These are phyloP conservation scores for Pyrus betulifolia DNA, from an alignment of 306 rosid species.

Conservation along the genomic window DNA sequence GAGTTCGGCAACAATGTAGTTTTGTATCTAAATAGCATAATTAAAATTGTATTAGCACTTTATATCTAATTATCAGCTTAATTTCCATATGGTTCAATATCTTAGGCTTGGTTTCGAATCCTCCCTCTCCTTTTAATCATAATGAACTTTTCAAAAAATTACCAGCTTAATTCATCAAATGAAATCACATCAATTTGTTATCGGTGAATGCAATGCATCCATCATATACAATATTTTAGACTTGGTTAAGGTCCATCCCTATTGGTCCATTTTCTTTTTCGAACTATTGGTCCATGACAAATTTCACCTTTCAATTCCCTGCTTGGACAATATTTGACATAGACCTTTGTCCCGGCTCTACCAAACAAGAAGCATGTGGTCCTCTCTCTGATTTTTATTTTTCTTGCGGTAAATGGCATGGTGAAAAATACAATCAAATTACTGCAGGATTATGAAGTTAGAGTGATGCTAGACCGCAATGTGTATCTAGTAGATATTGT, in stretches of 20 bases:
- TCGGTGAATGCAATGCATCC: not conserved
- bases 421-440: not conserved
- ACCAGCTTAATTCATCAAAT: not conserved
- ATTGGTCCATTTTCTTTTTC: too few relatives aligned
- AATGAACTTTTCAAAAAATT: not conserved
- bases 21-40: too few relatives aligned
- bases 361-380: not conserved
- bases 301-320: not conserved
- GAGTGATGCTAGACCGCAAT: slow-evolving; percentile 78
- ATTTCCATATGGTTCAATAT: too few relatives aligned
- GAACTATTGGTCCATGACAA: too few relatives aligned
- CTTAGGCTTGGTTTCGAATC: too few relatives aligned
- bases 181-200: not conserved
- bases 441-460: slow-evolving; percentile 56
- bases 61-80: too few relatives aligned
- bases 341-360: not conserved
- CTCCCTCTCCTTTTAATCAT: too few relatives aligned
- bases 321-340: not conserved
- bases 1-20: too few relatives aligned
- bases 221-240: not conserved
- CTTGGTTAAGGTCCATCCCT: not conserved
- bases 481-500: slow-evolving; percentile 75
- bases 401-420: not conserved
- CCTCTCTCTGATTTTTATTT: not conserved
- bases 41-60: too few relatives aligned